Base-by-base conservation (phyloP, 225 moss, liverwort and hornwort genomes). In the Pseudoscleropodium purum region DNA sequence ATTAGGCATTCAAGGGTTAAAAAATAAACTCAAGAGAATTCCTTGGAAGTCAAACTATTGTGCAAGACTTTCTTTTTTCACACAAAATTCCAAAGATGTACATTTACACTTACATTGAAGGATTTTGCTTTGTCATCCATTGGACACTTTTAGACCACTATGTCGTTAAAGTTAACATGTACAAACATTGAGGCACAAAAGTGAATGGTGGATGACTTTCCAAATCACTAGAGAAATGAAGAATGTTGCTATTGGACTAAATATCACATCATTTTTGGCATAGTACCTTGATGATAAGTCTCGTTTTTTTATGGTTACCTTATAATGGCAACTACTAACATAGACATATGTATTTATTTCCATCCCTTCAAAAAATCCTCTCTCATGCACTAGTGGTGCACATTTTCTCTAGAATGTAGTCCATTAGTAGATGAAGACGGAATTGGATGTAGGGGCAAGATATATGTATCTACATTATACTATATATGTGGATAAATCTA, bases 151-250 rank as follows among this genome's bases (percentile, higher is more conserved):
- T 24, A 24, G 7, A 4, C 13, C 17, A 13, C 7, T 4, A 14
- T 1, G 0, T 13, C 0, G 0, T 39, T 23, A 23, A 1, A 14
- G 4, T 25, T 45, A 17, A 29, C 1, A 0, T 45, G 2, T 17
- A 10, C 17, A 29, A 5, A 4, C 3, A 2, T 16, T 16, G 16
- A 43, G 0, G 16, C 10, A 26, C 0, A 41, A 15, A 27, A 8
- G 6, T 69, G 1, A 0, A 2, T 2, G 3, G 34, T 29, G 8
- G 18, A 67, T n/a, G 13, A 70, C 39, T 70, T 24, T n/a, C 18
- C 2, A 19, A 17, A 75, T 47, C 6, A 31, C 1, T 30, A 4
- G 19, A 75, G 7, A 33, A 51, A 76, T 51, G 3, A 21, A 34
- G 4, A 75, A 13, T 20, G 4, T 5, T 21, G 20, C 0, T 17